phyloP scores from a whole-genome alignment of 2,329 filamentous ascomycete genomes.

The Domatiomyces catenatus region DNA sequence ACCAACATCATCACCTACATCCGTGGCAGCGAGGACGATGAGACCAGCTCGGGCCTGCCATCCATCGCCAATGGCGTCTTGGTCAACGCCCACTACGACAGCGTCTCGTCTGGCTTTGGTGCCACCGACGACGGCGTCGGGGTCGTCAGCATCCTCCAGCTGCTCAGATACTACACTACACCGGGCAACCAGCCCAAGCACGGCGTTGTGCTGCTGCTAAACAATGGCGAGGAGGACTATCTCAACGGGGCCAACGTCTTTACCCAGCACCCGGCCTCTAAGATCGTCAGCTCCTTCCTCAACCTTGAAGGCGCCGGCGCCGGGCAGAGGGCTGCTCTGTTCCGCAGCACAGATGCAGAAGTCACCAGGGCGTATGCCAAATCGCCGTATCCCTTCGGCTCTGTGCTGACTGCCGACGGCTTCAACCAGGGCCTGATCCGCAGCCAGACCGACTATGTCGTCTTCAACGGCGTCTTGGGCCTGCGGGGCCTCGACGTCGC shows the following conservation, averaged over 20 bases:
- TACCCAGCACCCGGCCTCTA: slow-evolving; percentile 63
- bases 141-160: slow-evolving; percentile 69
- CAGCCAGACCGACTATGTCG: slow-evolving; percentile 77
- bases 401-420: slow-evolving; percentile 66
- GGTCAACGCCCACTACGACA: slow-evolving; percentile 91
- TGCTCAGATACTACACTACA: slow-evolving; percentile 72
- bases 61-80: slow-evolving; percentile 61
- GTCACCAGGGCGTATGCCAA: slow-evolving; percentile 64
- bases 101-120: slow-evolving; percentile 79
- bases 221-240: slow-evolving; percentile 92
- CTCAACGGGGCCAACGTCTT: slow-evolving; percentile 78
- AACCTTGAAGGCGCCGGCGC: slow-evolving; percentile 93
- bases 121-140: slow-evolving; percentile 90
- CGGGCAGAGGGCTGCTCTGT: slow-evolving; percentile 72
- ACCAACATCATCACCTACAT: slow-evolving; percentile 89
- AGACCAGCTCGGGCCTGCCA: slow-evolving; percentile 37
- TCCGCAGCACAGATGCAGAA: slow-evolving; percentile 75
- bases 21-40: slow-evolving; percentile 59
- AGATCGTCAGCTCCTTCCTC: slow-evolving; percentile 71
- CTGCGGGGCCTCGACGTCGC: slow-evolving; percentile 82
- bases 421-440: slow-evolving; percentile 65
- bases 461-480: slow-evolving; percentile 63
- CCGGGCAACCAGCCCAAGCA: slow-evolving; percentile 56
- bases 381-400: slow-evolving; percentile 63
- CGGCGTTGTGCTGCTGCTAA: slow-evolving; percentile 72